Base-by-base conservation (phyloP, 805 yeast genomes). In the Clavispora fructus region DNA sequence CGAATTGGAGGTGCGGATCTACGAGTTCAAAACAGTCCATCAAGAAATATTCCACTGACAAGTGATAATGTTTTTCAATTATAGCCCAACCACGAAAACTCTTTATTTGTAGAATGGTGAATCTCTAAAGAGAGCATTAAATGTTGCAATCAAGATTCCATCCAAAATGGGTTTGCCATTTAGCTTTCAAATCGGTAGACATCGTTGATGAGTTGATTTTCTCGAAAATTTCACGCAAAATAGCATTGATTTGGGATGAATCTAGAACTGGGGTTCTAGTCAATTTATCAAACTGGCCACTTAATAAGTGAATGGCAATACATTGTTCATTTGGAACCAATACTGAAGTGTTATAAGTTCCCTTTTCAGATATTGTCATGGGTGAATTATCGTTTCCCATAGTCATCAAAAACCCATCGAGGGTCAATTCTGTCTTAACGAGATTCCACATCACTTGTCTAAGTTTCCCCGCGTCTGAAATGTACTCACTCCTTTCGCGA, bases 271-370 rank as follows among this genome's bases (percentile, higher is more conserved):
- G 6, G 13, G 16, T 33, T 10, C 37, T 33, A 6, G 25, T 33
- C 37, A 33, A 16, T 17, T 33, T 33, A 1, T 33, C 37, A 17
- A 33, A 16, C 25, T 33, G 37, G 6, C 19, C 25, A 23, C 37
- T 33, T 11, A 33, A 33, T 10, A 33, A 17, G 37, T 33, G 37
- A 9, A 46, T 38, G 7, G 57, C 57, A 23, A 52, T 44, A 39
- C 55, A 47, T 32, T 51, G 45, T 17, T 53, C 52, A 19, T 48
- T 52, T 29, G 57, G 54, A 6, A 49, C 26, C 11, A 51, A 41
- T 12, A 41, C 40, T 8, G 47, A 33, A 4, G 11, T 33, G 7
- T 23, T 6, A 33, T 33, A 33, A 6, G 5, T 17, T 10, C 25
- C 37, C 7, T 33, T 33, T 9, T 33, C 23, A 2, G 23, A 4